Percentiles rank a stretch among this genome's conserved stretches.
phyloP scores from a whole-genome alignment of 768 basidiomycete genomes.

The Tylopilus sp. region DNA sequence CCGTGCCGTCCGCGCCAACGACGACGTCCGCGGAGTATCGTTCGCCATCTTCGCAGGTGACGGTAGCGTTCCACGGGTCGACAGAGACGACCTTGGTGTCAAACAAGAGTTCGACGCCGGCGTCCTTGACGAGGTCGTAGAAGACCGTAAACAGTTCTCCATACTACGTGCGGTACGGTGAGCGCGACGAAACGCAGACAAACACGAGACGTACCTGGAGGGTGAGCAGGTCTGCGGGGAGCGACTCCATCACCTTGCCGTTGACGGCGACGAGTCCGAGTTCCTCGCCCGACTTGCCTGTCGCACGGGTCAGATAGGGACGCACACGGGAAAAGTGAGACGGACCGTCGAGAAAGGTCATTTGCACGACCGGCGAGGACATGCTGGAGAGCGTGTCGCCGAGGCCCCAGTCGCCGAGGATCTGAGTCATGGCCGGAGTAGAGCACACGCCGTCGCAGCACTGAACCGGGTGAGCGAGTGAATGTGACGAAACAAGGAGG shows the following conservation, averaged over 20 bases:
- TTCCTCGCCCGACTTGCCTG: constrained; percentile 41
- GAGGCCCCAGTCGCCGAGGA: constrained; percentile 53
- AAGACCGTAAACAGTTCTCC: constrained; percentile 49
- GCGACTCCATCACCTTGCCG: constrained; percentile 41
- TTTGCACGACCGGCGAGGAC: constrained; percentile 11
- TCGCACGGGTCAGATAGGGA: neutral
- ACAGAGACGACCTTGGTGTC: constrained; percentile 35
- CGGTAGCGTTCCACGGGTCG: constrained; percentile 28
- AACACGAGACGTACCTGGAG: constrained; percentile 39
- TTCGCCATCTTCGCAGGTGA: constrained; percentile 40
- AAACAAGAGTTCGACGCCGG: constrained; percentile 47
- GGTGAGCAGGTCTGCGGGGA: constrained; percentile 44
- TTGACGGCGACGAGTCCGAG: constrained; percentile 45
- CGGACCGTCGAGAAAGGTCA: constrained; percentile 18
- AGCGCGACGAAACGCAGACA: neutral
- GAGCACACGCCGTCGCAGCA: constrained; percentile 39
- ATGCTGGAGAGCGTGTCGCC: constrained; percentile 39
- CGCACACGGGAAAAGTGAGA: too few species aligned
- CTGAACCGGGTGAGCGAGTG: constrained; percentile 17
- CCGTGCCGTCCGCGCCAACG: constrained; percentile 60
- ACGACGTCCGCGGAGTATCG: constrained; percentile 47
- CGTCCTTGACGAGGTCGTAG: constrained; percentile 41
- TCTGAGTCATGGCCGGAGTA: constrained; percentile 56
- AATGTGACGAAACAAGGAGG: neutral
- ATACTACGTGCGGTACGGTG: constrained; percentile 37